These are phyloP conservation scores for Cyberlindnera bimundalis DNA, from an alignment of 805 yeast species.

Conservation along the genomic window DNA sequence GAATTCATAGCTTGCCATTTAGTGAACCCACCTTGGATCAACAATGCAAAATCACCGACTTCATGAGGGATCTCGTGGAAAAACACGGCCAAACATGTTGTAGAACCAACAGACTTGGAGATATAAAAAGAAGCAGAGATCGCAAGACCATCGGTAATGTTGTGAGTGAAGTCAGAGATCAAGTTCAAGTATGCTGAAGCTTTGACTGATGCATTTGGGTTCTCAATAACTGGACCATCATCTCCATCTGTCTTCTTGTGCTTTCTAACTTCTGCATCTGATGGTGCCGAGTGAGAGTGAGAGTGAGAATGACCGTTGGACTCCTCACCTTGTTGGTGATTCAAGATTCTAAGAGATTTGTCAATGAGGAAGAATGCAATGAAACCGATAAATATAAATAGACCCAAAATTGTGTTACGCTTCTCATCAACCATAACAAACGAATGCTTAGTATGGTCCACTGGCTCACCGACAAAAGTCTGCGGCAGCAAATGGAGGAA, in stretches of 20 bases:
- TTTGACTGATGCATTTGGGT: constrained; percentile 35
- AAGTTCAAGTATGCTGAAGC: constrained; percentile 59
- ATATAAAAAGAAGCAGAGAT: constrained; percentile 67
- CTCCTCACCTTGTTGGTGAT: constrained; percentile 32
- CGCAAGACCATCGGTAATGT: constrained; percentile 75
- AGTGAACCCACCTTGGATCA: constrained; percentile 66
- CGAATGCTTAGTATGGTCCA: constrained; percentile 36
- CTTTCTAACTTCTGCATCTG: constrained; percentile 16
- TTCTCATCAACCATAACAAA: constrained; percentile 51
- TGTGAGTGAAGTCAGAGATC: constrained; percentile 70
- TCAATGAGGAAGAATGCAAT: constrained; percentile 59
- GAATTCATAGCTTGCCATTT: constrained; percentile 63
- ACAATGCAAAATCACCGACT: constrained; percentile 73
- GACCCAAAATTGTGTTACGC: constrained; percentile 47
- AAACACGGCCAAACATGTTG: constrained; percentile 67
- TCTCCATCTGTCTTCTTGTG: constrained; percentile 27
- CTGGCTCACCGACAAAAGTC: constrained; percentile 51
- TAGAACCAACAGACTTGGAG: constrained; percentile 56
- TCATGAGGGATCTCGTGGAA: constrained; percentile 82
- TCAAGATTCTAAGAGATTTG: constrained; percentile 51
- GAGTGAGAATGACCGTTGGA: constrained; percentile 29
- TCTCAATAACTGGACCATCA: constrained; percentile 28
- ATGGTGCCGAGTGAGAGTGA: constrained; percentile 39
- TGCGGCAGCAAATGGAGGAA: constrained; percentile 72
- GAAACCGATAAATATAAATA: constrained; percentile 59